A percentile compares a stretch with the other conserved stretches of the same genome.
Conservation (phyloP, 805 yeast species). For the Saturnispora ahearnii region DNA sequence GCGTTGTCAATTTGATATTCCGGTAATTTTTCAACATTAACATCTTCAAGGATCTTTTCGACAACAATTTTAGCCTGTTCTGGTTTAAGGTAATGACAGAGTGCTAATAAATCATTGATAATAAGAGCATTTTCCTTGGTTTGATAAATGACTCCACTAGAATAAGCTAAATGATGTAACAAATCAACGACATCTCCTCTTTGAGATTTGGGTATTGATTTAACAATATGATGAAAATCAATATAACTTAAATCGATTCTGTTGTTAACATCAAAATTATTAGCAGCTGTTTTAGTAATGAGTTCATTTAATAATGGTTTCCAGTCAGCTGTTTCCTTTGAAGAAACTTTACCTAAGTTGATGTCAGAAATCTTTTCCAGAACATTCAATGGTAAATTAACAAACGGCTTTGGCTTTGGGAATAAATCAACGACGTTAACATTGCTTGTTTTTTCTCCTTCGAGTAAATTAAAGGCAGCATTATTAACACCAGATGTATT, state of each 20-base stretch:
- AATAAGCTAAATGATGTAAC: slow-evolving; percentile 29
- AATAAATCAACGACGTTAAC: slow-evolving; percentile 12
- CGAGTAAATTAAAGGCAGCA: neutral
- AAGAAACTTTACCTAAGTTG: slow-evolving; percentile 32
- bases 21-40: slow-evolving; percentile 11
- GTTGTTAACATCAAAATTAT: slow-evolving; percentile 9
- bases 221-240: slow-evolving; percentile 32
- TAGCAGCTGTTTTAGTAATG: slow-evolving; percentile 27
- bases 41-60: slow-evolving; percentile 27
- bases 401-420: slow-evolving; percentile 21
- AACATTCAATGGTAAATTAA: slow-evolving; percentile 31
- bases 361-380: slow-evolving; percentile 30
- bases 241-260: slow-evolving; percentile 16
- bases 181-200: slow-evolving; percentile 28
- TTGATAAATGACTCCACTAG: slow-evolving; percentile 9
- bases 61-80: slow-evolving; percentile 22
- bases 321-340: slow-evolving; percentile 38
- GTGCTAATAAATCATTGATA: slow-evolving; percentile 30
- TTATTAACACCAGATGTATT: neutral
- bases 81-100: slow-evolving; percentile 18
- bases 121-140: slow-evolving; percentile 24
- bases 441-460: neutral
- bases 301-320: slow-evolving; percentile 33
- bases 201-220: slow-evolving; percentile 33
- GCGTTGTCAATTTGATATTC: neutral